These are phyloP conservation scores for Mycena epipterygia DNA, from an alignment of 768 basidiomycete genomes.

Conservation along the genomic window DNA sequence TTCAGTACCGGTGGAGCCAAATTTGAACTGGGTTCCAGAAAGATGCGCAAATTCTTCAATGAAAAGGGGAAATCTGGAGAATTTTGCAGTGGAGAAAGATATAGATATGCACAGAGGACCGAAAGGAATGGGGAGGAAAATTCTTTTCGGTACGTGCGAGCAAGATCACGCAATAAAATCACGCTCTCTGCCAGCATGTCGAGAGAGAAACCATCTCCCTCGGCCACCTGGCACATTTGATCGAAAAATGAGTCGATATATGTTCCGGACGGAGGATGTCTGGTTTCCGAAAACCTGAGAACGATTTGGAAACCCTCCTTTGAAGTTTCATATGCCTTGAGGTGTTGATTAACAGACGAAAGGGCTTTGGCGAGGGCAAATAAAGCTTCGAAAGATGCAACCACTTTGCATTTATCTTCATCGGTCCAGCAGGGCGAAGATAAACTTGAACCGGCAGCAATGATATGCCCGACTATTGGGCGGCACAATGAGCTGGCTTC, in stretches of 20 bases:
- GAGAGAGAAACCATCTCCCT: neutral
- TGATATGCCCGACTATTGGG: neutral
- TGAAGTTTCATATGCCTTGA: neutral
- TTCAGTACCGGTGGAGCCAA: neutral
- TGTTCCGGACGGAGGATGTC: neutral
- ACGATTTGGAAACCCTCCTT: neutral
- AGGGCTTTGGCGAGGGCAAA: neutral
- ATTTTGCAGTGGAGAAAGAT: neutral
- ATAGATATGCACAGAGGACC: slow-evolving; percentile 7
- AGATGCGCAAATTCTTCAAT: neutral
- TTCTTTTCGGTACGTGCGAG: neutral
- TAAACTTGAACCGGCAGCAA: neutral
- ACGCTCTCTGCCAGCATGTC: neutral
- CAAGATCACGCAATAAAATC: neutral
- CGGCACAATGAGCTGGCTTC: neutral
- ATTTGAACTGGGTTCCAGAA: neutral
- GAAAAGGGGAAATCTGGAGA: neutral
- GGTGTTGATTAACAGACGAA: neutral
- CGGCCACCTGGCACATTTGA: slow-evolving; percentile 1
- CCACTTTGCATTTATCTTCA: neutral
- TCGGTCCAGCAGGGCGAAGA: no score
- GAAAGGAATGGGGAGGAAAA: neutral
- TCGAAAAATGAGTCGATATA: neutral
- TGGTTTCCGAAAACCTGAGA: neutral
- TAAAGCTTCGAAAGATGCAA: neutral